Evolutionary conservation across 2,329 filamentous ascomycete genomes (phyloP).

Genomic region (Aureobasidium namibiae): DNA sequence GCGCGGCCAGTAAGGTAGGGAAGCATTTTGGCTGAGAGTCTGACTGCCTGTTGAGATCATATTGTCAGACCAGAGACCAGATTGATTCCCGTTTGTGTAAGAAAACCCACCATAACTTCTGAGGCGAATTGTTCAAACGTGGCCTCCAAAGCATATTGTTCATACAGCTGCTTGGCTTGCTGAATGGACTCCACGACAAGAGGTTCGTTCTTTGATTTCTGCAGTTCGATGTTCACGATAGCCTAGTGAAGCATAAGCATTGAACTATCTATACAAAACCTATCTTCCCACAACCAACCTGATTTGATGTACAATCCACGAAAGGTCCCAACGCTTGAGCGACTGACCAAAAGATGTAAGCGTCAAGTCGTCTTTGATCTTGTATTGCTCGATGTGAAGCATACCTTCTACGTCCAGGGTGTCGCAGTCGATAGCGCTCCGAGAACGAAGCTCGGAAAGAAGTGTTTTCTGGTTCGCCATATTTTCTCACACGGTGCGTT

Average conservation of each 20-base stretch:
- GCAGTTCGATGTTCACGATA: constrained; percentile 11
- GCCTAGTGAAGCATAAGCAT: constrained; percentile 5
- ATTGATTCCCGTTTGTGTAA: neutral
- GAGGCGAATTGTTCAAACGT: constrained; percentile 12
- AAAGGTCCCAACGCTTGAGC: constrained; percentile 15
- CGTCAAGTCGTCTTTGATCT: neutral
- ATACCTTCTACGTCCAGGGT: constrained; percentile 14
- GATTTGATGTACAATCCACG: constrained; percentile 16
- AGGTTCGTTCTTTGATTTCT: constrained; percentile 9
- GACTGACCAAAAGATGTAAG: neutral
- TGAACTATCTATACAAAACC: neutral
- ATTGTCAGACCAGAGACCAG: too few relatives aligned
- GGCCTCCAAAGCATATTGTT: constrained; percentile 6
- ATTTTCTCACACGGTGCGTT: neutral
- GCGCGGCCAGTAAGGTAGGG: constrained; percentile 13
- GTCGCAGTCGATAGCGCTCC: constrained; percentile 14
- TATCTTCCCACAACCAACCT: neutral
- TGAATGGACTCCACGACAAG: constrained; percentile 10
- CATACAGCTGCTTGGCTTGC: constrained; percentile 8
- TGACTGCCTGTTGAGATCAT: neutral
- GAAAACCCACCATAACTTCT: constrained; percentile 12
- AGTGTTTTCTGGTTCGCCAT: constrained; percentile 3
- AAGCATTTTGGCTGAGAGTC: constrained; percentile 6
- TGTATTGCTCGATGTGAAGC: neutral
- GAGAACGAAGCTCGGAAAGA: constrained; percentile 12